A percentile compares a stretch with the other conserved stretches of the same genome.
Conservation (phyloP, 73 alveolate genomes). For the Paramecium pentaurelia region DNA sequence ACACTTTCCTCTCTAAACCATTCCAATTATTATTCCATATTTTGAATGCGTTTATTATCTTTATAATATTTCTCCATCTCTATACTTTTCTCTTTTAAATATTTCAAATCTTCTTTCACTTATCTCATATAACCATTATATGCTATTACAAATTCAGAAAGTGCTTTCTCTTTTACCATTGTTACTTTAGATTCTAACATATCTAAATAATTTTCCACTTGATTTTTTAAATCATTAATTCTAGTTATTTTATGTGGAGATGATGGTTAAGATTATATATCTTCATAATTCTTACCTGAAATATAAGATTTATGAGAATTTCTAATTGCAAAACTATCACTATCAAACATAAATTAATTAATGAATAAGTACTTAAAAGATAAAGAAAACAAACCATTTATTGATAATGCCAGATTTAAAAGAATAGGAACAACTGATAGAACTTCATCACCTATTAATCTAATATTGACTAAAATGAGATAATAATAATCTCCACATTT, state of each 20-base stretch:
- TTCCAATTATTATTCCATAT: constrained; percentile 13
- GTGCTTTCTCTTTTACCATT: background rate
- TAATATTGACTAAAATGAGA: background rate
- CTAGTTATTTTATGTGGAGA: background rate
- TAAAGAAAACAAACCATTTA: background rate
- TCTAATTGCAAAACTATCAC: background rate
- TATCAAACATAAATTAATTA: background rate
- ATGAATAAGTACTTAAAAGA: background rate
- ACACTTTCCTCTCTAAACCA: constrained; percentile 25
- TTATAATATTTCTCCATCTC: constrained; percentile 23
- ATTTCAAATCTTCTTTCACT: background rate
- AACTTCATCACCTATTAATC: background rate
- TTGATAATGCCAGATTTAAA: background rate
- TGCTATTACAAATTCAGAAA: background rate
- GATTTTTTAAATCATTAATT: background rate
- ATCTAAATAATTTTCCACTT: constrained; percentile 3
- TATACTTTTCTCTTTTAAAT: background rate
- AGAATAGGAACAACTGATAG: background rate
- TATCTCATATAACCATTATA: constrained; percentile 4
- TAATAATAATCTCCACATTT: background rate
- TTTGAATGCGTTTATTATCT: background rate
- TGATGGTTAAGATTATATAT: background rate
- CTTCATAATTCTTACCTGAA: background rate
- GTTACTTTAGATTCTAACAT: constrained; percentile 6
- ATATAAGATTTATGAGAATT: background rate